Evolutionary conservation across 2,329 filamentous ascomycete genomes (phyloP).

Genomic region (Pseudogymnoascus sp.): DNA sequence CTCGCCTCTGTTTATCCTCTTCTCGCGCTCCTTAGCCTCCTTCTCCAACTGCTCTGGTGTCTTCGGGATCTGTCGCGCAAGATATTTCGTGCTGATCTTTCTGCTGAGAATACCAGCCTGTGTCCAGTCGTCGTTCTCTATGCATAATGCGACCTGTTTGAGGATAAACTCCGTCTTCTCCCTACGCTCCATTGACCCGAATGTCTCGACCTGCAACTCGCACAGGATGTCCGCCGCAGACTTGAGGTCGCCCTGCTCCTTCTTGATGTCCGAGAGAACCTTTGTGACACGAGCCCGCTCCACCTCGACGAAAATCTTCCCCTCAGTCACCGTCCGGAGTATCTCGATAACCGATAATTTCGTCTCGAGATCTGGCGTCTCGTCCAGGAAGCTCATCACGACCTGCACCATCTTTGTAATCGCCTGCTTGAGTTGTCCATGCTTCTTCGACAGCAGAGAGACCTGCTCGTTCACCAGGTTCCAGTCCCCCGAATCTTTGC

Average conservation of each 20-base stretch:
- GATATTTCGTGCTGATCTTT: constrained; percentile 94
- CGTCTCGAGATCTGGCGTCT: constrained; percentile 73
- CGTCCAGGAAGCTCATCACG: constrained; percentile 85
- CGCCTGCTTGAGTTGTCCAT: constrained; percentile 98
- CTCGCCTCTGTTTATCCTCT: constrained; percentile 70
- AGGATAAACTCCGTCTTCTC: constrained; percentile 99
- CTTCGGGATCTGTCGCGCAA: constrained; percentile 85
- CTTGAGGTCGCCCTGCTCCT: constrained; percentile 83
- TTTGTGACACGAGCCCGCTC: constrained; percentile 92
- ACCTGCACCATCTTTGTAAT: constrained; percentile 98
- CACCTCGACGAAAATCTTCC: constrained; percentile 99
- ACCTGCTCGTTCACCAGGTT: constrained; percentile 93
- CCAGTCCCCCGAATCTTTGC: constrained; percentile 91
- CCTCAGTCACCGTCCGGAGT: constrained; percentile 90
- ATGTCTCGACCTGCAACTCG: constrained; percentile 97
- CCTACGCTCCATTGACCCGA: constrained; percentile 92
- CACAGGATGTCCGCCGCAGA: constrained; percentile 88
- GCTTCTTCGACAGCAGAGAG: constrained; percentile 93
- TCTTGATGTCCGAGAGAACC: constrained; percentile 96
- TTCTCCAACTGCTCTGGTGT: constrained; percentile 82
- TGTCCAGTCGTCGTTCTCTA: constrained; percentile 91
- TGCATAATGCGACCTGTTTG: constrained; percentile 88
- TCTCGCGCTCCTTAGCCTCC: constrained; percentile 80
- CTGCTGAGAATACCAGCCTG: constrained; percentile 88
- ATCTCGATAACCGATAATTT: constrained; percentile 95